Conservation (phyloP, 768 basidiomycete genomes). For the Pleurotus platypus region DNA sequence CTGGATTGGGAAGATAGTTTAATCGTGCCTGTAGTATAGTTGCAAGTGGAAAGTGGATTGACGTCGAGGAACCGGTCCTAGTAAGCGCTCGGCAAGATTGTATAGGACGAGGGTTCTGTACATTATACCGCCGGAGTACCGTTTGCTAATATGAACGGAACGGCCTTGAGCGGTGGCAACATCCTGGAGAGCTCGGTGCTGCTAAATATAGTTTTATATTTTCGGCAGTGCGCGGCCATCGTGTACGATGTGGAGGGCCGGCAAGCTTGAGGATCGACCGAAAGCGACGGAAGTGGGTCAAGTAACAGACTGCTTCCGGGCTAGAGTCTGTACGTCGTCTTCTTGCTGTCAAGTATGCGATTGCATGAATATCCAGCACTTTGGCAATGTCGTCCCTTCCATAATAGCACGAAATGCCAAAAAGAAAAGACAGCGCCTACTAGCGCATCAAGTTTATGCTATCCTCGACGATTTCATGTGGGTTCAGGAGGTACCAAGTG, state of each 20-base stretch:
- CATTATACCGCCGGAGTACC: not conserved
- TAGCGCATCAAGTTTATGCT: no score
- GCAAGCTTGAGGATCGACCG: not conserved
- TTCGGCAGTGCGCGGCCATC: not conserved
- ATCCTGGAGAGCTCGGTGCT: not conserved
- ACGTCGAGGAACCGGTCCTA: not conserved
- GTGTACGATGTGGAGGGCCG: not conserved
- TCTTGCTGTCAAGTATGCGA: no score
- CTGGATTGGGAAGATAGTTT: no score
- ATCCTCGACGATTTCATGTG: no score
- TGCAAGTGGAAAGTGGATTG: not conserved
- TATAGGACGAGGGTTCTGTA: not conserved
- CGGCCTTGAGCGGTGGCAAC: not conserved
- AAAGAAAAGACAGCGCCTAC: no score
- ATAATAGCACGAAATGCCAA: no score
- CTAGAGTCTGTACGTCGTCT: no score
- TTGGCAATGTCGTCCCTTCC: no score
- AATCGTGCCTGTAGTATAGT: not conserved
- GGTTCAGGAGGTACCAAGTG: no score
- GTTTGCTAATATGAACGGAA: not conserved
- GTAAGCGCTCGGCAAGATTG: not conserved
- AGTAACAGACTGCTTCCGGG: no score
- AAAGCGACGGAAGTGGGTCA: conserved; percentile 5
- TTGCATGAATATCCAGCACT: no score
- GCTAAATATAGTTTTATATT: not conserved